phyloP scores from a whole-genome alignment of 2,329 filamentous ascomycete species.

The Sordariomycetes sp. region DNA sequence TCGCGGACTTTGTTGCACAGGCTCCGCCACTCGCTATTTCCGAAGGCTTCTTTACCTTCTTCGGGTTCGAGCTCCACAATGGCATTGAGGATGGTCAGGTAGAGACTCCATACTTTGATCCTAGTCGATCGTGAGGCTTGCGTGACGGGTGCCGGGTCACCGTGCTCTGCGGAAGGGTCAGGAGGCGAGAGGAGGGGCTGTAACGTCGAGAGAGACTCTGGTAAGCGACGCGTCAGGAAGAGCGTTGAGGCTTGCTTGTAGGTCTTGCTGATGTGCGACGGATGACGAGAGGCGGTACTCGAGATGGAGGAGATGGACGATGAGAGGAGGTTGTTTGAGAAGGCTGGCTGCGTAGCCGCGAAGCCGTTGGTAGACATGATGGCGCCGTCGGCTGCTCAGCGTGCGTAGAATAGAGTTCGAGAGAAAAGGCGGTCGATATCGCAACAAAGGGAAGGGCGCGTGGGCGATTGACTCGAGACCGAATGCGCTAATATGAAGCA shows the following conservation, averaged over 20 bases:
- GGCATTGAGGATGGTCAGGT: conserved; percentile 85
- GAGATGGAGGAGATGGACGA: conserved; percentile 58
- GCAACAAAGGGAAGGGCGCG: not conserved
- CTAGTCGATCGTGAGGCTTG: conserved; percentile 72
- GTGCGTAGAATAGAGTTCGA: no score
- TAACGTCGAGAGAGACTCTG: conserved; percentile 80
- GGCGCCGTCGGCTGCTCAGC: not conserved
- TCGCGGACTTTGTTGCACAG: conserved; percentile 79
- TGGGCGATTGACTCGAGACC: not conserved
- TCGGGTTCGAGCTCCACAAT: conserved; percentile 82
- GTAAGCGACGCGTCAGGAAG: conserved; percentile 86
- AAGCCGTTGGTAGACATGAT: conserved; percentile 30
- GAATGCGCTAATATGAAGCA: not conserved
- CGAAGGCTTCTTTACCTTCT: conserved; percentile 84
- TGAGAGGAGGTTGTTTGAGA: conserved; percentile 44
- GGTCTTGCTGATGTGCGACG: conserved; percentile 75
- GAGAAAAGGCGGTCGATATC: not conserved
- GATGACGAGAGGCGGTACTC: conserved; percentile 49
- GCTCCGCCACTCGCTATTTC: conserved; percentile 73
- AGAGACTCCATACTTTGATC: conserved; percentile 96
- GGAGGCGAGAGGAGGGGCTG: conserved; percentile 67
- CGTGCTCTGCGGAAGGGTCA: conserved; percentile 31
- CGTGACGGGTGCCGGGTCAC: conserved; percentile 63
- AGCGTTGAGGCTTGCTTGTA: conserved; percentile 92
- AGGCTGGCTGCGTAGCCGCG: conserved; percentile 25